Base-by-base conservation (phyloP, 75 land plant species). In the Picea sitchensis region DNA sequence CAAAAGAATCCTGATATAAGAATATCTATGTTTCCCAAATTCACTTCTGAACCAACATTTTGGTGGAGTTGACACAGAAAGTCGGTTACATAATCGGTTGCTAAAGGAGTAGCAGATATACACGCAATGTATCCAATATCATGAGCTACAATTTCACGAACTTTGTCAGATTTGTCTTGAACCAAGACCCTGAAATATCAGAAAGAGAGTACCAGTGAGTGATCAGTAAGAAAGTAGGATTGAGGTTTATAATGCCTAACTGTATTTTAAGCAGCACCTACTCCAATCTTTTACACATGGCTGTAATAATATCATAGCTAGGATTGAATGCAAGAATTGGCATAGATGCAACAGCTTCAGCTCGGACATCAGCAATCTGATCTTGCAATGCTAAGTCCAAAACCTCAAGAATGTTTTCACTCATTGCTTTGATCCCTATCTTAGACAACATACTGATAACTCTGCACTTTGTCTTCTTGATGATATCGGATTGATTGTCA, bases 71-170 rank as follows among this genome's bases (percentile, higher is more conserved):
- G 84, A 75, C 94, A 92, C 18, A 51, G 14, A 62, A 31, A 59
- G 60, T 14, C 34, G 23, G 63, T 59, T 2, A 2, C 23, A 67
- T 32, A 69, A 63, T 73, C 76, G 75, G 61, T 51, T 67, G 34
- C 21, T 64, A 34, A 17, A 56, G 14, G 80, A 61, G 73, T 76
- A 63, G 81, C 88, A 81, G 58, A 76, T 20, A 93, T 86, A 78
- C 99, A 98, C 61, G 89, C 83, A 76, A 98, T 79, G 68, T 76
- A 81, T 38, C 98, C 98, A 82, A 98, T 63, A 74, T 76, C 76
- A 61, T 67, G 68, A 44, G 90, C 84, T 30, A 93, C 76, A 18
- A 84, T 61, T 81, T 84, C 90, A 31, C 87, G 86, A 78, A 97
- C 89, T 64, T 84, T 81, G 7, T 85, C 85, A 82, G 78, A 80